Percentiles rank a stretch among this genome's conserved stretches.
phyloP scores from a whole-genome alignment of 1,139 yeast species.

The Yamadazyma kanchanaburiensis region DNA sequence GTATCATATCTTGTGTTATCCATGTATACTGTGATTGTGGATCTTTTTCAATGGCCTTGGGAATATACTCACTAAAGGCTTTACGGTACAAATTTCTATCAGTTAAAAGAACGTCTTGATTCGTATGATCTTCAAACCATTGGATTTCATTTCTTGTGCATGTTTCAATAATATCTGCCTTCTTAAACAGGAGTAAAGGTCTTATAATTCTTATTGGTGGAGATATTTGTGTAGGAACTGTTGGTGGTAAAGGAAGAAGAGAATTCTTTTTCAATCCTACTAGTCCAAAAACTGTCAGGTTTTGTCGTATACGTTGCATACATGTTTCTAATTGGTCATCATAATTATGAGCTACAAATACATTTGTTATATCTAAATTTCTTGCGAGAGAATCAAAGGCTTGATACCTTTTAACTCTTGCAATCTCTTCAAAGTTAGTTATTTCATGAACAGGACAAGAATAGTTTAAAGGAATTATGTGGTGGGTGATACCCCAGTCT shows the following conservation, averaged over 20 bases:
- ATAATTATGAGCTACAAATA: constrained; percentile 64
- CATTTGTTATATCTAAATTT: constrained; percentile 18
- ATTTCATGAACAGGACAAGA: constrained; percentile 19
- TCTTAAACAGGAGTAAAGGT: constrained; percentile 51
- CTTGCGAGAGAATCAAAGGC: constrained; percentile 37
- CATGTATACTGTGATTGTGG: constrained; percentile 12
- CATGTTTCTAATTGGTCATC: constrained; percentile 77
- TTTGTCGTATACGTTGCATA: constrained; percentile 49
- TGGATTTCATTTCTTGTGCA: constrained; percentile 36
- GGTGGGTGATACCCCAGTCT: constrained; percentile 40
- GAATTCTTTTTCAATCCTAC: constrained; percentile 31
- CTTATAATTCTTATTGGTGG: constrained; percentile 31
- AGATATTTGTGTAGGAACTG: constrained; percentile 13
- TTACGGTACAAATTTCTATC: constrained; percentile 48
- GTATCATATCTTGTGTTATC: constrained; percentile 14
- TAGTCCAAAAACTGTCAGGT: constrained; percentile 61
- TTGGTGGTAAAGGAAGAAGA: constrained; percentile 23
- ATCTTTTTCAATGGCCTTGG: constrained; percentile 10
- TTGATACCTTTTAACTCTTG: constrained; percentile 51
- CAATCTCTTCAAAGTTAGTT: constrained; percentile 52
- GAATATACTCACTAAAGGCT: constrained; percentile 26
- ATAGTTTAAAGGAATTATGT: constrained; percentile 34
- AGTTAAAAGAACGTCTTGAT: constrained; percentile 52
- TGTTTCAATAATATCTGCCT: constrained; percentile 42
- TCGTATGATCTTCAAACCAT: constrained; percentile 75